Conservation (phyloP, 495 filamentous ascomycete genomes). For the Podospora anserina region DNA sequence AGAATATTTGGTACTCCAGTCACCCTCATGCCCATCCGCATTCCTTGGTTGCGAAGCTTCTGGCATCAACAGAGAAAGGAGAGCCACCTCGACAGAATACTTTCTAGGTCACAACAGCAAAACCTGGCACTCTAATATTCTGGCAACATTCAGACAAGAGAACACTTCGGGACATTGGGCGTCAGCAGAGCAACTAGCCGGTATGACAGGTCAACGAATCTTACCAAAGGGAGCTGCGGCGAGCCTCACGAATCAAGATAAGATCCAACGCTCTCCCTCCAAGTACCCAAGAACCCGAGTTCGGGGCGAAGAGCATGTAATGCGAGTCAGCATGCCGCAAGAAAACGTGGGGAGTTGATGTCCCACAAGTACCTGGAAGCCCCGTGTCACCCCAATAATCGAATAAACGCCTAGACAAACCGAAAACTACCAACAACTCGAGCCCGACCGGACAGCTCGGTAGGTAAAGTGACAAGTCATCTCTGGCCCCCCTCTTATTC, state of each 20-base stretch:
- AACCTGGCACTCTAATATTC: not conserved
- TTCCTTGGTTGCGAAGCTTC: not conserved
- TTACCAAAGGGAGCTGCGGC: not conserved
- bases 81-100: not conserved
- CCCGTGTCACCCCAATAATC: not conserved
- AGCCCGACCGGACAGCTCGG: not conserved
- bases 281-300: not conserved
- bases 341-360: not conserved
- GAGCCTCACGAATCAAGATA: not conserved
- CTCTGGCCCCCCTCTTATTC: not conserved
- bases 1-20: not conserved
- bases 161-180: not conserved
- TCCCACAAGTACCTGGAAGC: not conserved
- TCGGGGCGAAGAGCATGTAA: not conserved
- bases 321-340: not conserved
- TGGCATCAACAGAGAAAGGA: not conserved
- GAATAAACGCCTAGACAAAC: not conserved
- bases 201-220: not conserved
- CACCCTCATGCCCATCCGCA: not conserved
- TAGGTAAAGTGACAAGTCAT: not conserved
- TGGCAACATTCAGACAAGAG: not conserved
- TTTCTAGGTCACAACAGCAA: not conserved
- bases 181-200: not conserved
- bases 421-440: conserved; percentile 1
- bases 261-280: not conserved